These are phyloP conservation scores for Syncephalis plumigaleata DNA, from an alignment of 371 early-diverging fungal genomes.

Conservation along the genomic window DNA sequence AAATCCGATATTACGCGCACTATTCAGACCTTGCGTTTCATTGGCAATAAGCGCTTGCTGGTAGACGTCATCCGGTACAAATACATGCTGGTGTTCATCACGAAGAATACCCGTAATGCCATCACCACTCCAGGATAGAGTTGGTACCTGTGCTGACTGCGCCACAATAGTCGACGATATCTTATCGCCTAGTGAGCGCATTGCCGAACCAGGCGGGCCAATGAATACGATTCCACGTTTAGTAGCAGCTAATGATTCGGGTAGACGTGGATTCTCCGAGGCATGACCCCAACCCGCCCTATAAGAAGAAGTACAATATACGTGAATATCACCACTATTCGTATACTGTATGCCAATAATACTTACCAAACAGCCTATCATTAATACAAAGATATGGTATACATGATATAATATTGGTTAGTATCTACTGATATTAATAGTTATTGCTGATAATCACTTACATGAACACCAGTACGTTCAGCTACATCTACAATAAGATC, in stretches of 20 bases:
- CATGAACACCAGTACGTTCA: constrained; percentile 84
- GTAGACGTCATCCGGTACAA: constrained; percentile 68
- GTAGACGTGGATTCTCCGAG: constrained; percentile 93
- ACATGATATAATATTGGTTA: no score
- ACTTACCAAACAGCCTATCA: constrained; percentile 51
- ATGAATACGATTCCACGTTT: constrained; percentile 82
- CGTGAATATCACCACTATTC: not conserved
- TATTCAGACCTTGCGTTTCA: constrained; percentile 55
- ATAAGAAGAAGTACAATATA: constrained; percentile 4
- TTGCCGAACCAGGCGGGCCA: constrained; percentile 96
- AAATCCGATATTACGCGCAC: constrained; percentile 82
- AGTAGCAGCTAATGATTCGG: constrained; percentile 70
- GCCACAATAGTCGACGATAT: constrained; percentile 97
- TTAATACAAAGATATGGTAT: no score
- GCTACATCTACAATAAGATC: constrained; percentile 95
- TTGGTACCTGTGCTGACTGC: constrained; percentile 89
- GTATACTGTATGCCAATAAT: no score
- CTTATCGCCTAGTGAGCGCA: constrained; percentile 97
- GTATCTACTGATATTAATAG: no score
- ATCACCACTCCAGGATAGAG: constrained; percentile 89
- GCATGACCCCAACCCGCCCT: constrained; percentile 96
- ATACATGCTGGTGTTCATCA: constrained; percentile 50
- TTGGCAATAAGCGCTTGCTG: constrained; percentile 57
- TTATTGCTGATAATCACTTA: constrained; percentile 7
- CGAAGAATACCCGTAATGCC: constrained; percentile 52